Base-by-base conservation (phyloP, 495 filamentous ascomycete species). In the Penicillium ochrochloron region DNA sequence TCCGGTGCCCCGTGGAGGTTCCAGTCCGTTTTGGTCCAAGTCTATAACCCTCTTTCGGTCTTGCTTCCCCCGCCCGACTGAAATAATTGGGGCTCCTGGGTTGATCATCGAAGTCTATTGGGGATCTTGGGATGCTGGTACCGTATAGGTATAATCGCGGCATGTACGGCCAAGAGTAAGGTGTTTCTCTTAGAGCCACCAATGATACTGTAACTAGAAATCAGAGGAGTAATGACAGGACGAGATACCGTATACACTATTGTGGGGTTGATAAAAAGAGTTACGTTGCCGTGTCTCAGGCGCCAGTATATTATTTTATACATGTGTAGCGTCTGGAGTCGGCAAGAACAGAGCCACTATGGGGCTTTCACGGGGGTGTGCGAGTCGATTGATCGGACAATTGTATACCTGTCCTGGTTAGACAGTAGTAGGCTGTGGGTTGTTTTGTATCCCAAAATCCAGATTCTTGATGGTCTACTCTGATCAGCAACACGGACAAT, bases 271-370 rank as follows among this genome's bases (percentile, higher is more conserved):
- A 57, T 31, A 31, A 27, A 37, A 12, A 35, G 23, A 14, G 17
- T 65, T 65, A 65, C 63, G 63, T 61, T 42, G 63, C 29, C 19
- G 39, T 61, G 58, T 60, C 63, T 61, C 63, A 61, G 48, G 48
- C 41, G 46, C 6, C 10, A 23, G 17, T 51, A 52, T 44, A 57
- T 57, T 59, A 61, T 61, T 61, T 65, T 57, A 52, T 9, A 19
- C 8, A 44, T 21, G 39, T 34, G 34, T 35, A 33, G 29, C n/a
- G 33, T 33, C 53, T 44, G n/a, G 42, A 10, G n/a, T 48, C 11
- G 25, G 23, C 3, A 48, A 48, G 21, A 23, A 25, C 9, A 48
- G 31, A 54, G 5, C n/a, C 3, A 54, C 15, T 15, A 19, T 54
- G 51, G 27, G 27, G 14, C 27, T 33, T 48, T 48, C 19, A 41